These are phyloP conservation scores for Epichloe sibirici DNA, from an alignment of 2,329 filamentous ascomycete species.

Conservation along the genomic window DNA sequence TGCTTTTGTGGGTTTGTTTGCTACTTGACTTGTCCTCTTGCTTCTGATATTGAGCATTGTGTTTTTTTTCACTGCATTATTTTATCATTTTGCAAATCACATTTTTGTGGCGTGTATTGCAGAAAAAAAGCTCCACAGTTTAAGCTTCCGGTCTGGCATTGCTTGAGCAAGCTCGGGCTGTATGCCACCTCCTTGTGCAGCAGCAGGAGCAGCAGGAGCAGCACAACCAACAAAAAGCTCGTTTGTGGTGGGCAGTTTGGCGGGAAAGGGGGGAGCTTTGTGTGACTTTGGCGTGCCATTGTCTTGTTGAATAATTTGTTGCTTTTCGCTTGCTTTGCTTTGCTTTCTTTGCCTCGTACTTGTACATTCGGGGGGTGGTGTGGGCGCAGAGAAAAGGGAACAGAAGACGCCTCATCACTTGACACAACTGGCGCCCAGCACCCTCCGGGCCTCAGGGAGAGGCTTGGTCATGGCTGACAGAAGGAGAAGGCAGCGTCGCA, in stretches of 20 bases:
- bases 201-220: no score
- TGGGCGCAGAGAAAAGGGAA: background rate
- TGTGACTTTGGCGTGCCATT: background rate
- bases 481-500: slow-evolving; percentile 19
- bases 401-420: background rate
- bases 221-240: no score
- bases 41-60: no score
- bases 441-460: background rate
- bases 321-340: background rate
- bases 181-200: background rate
- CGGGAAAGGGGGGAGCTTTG: no score
- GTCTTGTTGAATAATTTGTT: background rate
- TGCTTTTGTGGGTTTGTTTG: no score
- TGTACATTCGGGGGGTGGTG: no score
- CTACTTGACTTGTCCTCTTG: no score
- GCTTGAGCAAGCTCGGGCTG: background rate
- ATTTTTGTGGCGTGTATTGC: background rate
- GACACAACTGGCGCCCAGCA: background rate
- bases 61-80: background rate
- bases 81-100: background rate
- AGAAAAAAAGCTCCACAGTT: background rate
- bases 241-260: no score
- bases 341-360: background rate
- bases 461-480: slow-evolving; percentile 21
- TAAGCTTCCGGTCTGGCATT: background rate